These are phyloP conservation scores for Saussurea involucrata DNA, from an alignment of 129 eudicot species.

Conservation along the genomic window DNA sequence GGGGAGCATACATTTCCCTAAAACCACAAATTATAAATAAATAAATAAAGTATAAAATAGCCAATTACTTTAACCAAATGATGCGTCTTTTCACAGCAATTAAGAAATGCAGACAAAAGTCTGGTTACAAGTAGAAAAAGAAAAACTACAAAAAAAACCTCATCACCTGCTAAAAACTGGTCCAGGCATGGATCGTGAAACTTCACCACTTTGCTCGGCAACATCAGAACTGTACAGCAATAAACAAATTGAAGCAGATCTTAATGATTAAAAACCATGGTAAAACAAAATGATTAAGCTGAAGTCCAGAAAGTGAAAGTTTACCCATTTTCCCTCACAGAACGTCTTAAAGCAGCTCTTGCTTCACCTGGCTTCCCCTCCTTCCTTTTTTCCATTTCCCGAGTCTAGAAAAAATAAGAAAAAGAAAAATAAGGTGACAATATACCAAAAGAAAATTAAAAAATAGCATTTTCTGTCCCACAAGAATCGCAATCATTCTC, in stretches of 20 bases:
- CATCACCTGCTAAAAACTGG: conserved; percentile 64
- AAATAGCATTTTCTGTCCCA: background rate
- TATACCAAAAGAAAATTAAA: background rate
- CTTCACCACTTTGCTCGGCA: conserved; percentile 97
- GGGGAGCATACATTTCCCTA: conserved; percentile 66
- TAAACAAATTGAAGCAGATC: background rate
- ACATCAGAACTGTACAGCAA: conserved; percentile 50
- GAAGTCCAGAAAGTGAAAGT: background rate
- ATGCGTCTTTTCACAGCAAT: background rate
- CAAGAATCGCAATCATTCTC: background rate
- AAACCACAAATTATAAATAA: too few species aligned
- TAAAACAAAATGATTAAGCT: background rate
- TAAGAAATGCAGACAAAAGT: background rate
- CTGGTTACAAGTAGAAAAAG: background rate
- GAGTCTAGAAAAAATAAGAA: conserved; percentile 40
- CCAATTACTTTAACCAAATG: background rate
- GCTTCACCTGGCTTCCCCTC: conserved; percentile 98
- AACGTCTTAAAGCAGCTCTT: conserved; percentile 84
- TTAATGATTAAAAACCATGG: background rate
- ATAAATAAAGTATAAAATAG: too few species aligned
- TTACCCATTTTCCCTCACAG: conserved; percentile 95
- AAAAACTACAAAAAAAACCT: background rate
- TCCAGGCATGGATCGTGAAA: conserved; percentile 60
- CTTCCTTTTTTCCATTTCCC: conserved; percentile 93
- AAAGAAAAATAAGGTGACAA: background rate